phyloP scores from a whole-genome alignment of 2,329 filamentous ascomycete species.

The Aspergillus intermedius region DNA sequence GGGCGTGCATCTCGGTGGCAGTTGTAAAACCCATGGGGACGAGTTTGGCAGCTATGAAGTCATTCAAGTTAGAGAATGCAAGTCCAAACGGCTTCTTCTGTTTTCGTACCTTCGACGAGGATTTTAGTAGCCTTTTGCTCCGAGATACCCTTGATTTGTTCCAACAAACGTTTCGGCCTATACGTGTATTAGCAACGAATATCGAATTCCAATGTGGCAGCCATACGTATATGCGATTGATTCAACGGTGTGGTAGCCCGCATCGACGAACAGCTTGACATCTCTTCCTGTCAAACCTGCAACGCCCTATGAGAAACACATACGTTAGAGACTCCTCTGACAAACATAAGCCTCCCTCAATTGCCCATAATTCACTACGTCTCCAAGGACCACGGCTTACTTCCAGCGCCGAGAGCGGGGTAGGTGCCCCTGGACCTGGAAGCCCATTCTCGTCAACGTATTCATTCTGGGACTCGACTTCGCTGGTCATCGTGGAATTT shows the following conservation, averaged over 20 bases:
- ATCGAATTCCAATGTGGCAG: background rate
- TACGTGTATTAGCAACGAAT: background rate
- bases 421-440: conserved; percentile 86
- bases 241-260: conserved; percentile 91
- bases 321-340: background rate
- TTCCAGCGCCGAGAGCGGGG: conserved; percentile 77
- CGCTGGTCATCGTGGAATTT: conserved; percentile 33
- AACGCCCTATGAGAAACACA: conserved; percentile 57
- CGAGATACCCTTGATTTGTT: conserved; percentile 96
- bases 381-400: conserved; percentile 45
- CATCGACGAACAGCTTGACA: conserved; percentile 86
- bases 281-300: conserved; percentile 89
- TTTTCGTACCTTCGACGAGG: conserved; percentile 72
- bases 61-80: conserved; percentile 7
- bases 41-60: conserved; percentile 70
- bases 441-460: conserved; percentile 64
- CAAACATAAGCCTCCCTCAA: background rate
- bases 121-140: conserved; percentile 94
- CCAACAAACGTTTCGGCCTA: conserved; percentile 65
- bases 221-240: conserved; percentile 84
- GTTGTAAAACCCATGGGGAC: conserved; percentile 99
- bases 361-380: background rate
- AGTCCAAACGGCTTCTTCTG: background rate
- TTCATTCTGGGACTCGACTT: conserved; percentile 62
- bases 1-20: conserved; percentile 96